These are phyloP conservation scores for Linum lewisii DNA, from an alignment of 345 rosid species.

Conservation along the genomic window DNA sequence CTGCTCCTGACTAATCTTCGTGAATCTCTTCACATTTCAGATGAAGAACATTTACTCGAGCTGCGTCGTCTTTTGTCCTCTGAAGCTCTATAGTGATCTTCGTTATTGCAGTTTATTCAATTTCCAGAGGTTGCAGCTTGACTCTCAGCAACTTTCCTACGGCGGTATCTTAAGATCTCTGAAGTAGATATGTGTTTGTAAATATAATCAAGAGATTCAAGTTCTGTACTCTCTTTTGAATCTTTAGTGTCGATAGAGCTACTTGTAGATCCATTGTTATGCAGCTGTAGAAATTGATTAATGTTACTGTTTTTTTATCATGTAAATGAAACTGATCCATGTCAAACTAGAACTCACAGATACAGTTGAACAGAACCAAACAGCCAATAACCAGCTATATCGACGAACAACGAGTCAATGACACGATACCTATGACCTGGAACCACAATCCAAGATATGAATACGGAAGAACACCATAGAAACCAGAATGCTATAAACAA, in stretches of 20 bases:
- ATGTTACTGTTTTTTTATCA: background rate
- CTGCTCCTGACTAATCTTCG: conserved; percentile 23
- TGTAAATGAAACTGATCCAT: background rate
- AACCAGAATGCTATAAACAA: background rate
- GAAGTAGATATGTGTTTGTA: conserved; percentile 6
- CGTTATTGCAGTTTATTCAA: conserved; percentile 1
- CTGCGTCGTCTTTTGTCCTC: conserved; percentile 26
- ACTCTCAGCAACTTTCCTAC: too few relatives aligned
- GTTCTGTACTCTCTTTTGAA: conserved; percentile 1
- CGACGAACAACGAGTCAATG: too few relatives aligned
- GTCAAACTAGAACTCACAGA: too few relatives aligned
- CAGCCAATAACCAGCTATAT: too few relatives aligned
- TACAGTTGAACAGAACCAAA: too few relatives aligned
- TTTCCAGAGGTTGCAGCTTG: background rate
- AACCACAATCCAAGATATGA: background rate
- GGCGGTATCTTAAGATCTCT: conserved; percentile 2
- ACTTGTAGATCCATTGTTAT: background rate
- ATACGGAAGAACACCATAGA: background rate
- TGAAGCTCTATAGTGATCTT: conserved; percentile 15
- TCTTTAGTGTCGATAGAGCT: background rate
- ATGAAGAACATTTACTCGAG: conserved; percentile 16
- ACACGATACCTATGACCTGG: too few relatives aligned
- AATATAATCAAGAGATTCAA: background rate
- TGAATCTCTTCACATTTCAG: conserved; percentile 16
- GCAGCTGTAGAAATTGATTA: background rate